Evolutionary conservation across 1,139 yeast species (phyloP).

Genomic region (Hemisphaericaspora xylanilytica): DNA sequence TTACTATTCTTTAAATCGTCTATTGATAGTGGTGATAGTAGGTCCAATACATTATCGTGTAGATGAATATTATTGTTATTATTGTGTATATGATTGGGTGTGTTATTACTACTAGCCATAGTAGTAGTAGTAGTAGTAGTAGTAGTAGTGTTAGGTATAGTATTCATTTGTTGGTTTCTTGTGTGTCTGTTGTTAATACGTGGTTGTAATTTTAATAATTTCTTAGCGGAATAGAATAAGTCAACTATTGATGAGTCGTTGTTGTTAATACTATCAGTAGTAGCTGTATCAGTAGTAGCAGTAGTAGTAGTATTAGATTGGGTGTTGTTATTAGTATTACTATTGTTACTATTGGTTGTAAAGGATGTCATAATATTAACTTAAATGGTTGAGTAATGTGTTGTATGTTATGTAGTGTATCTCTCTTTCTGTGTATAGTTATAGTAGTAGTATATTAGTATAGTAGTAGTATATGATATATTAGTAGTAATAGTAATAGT

Average conservation of each 20-base stretch:
- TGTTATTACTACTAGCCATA: conserved; percentile 5
- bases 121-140: not conserved
- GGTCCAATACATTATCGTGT: conserved; percentile 27
- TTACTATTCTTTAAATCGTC: conserved; percentile 30
- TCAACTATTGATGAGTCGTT: conserved; percentile 39
- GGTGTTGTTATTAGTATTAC: no score
- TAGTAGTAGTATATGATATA: no score
- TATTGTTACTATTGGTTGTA: not conserved
- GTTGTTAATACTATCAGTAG: no score
- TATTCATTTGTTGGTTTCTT: conserved; percentile 28
- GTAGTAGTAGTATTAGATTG: no score
- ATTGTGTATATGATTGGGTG: conserved; percentile 2
- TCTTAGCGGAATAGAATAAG: conserved; percentile 44
- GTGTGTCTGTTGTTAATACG: conserved; percentile 43
- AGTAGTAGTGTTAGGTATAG: not conserved
- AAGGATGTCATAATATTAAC: conserved; percentile 1
- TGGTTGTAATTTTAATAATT: conserved; percentile 38
- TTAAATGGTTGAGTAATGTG: no score
- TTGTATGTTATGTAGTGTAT: no score
- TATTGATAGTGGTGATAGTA: conserved; percentile 42
- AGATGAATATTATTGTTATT: not conserved
- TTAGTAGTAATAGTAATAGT: no score
- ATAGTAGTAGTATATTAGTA: no score
- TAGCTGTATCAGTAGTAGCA: no score
- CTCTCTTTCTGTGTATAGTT: no score